Evolutionary conservation across 2,329 filamentous ascomycete species (phyloP).

Genomic region (Arthrobotrys pseudoclavata): DNA sequence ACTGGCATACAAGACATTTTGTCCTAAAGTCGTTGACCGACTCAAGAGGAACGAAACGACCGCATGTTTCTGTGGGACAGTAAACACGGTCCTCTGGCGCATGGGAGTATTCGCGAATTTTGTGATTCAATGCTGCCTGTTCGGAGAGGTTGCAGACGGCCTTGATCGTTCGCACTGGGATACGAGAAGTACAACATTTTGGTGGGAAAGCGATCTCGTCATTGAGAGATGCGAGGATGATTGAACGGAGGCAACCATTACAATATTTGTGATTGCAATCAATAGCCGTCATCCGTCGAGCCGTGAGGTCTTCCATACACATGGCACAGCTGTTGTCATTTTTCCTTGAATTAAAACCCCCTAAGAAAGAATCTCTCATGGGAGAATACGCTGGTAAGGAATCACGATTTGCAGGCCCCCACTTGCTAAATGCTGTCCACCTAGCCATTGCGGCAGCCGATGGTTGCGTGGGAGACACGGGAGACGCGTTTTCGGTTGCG

Average conservation of each 20-base stretch:
- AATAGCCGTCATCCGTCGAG: constrained; percentile 44
- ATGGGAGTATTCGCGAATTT: constrained; percentile 55
- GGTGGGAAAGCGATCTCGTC: constrained; percentile 58
- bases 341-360: constrained; percentile 27
- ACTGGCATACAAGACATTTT: constrained; percentile 56
- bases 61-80: constrained; percentile 39
- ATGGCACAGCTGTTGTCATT: constrained; percentile 51
- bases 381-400: constrained; percentile 55
- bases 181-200: constrained; percentile 54
- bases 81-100: constrained; percentile 48
- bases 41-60: constrained; percentile 50
- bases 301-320: constrained; percentile 55
- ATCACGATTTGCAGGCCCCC: constrained; percentile 51
- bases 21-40: constrained; percentile 54
- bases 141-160: constrained; percentile 52
- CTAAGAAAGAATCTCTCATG: constrained; percentile 56
- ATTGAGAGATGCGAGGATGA: constrained; percentile 50
- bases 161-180: constrained; percentile 41
- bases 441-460: constrained; percentile 53
- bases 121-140: constrained; percentile 51
- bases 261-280: constrained; percentile 54
- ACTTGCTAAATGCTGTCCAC: constrained; percentile 56
- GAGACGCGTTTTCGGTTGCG: constrained; percentile 46
- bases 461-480: constrained; percentile 53
- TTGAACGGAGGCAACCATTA: constrained; percentile 51